phyloP scores from a whole-genome alignment of 2,329 filamentous ascomycete genomes.

The Colletotrichum tofieldiae region DNA sequence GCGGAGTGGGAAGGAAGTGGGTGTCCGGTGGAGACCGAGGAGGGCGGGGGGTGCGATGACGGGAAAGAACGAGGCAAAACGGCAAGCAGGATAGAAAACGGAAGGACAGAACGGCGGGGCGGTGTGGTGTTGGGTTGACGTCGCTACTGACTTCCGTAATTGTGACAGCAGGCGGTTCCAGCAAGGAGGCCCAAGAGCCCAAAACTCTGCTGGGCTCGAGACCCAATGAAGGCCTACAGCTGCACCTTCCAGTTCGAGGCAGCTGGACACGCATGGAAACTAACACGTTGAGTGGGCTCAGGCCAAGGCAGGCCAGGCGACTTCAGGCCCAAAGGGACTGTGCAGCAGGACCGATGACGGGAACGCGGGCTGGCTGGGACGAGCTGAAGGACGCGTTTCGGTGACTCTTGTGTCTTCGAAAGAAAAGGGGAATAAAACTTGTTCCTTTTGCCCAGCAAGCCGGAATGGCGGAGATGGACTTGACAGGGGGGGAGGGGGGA shows the following conservation, averaged over 20 bases:
- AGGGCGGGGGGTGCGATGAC: not conserved
- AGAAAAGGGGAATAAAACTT: not conserved
- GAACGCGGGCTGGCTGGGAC: not conserved
- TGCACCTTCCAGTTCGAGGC: not conserved
- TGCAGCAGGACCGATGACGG: not conserved
- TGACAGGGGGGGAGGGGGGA: not conserved
- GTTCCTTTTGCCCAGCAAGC: slow-evolving; percentile 1
- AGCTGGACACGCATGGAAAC: not conserved
- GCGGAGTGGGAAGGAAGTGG: slow-evolving; percentile 10
- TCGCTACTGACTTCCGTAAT: slow-evolving; percentile 12
- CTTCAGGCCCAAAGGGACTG: not conserved
- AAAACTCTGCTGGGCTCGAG: not conserved
- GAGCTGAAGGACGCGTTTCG: not conserved
- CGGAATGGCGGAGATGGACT: slow-evolving; percentile 20
- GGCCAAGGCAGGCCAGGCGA: not conserved
- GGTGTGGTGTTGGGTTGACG: not conserved
- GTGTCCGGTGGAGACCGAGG: slow-evolving; percentile 1
- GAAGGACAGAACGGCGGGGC: not conserved
- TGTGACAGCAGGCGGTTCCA: slow-evolving; percentile 3
- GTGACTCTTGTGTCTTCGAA: slow-evolving; percentile 22
- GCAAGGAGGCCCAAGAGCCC: not conserved
- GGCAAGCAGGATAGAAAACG: slow-evolving; percentile 4
- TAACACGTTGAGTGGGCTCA: not conserved
- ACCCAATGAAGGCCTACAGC: not conserved
- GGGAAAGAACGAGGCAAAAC: not conserved